Evolutionary conservation across 257 asterid species (phyloP).

Genomic region (Jasminum sambac): DNA sequence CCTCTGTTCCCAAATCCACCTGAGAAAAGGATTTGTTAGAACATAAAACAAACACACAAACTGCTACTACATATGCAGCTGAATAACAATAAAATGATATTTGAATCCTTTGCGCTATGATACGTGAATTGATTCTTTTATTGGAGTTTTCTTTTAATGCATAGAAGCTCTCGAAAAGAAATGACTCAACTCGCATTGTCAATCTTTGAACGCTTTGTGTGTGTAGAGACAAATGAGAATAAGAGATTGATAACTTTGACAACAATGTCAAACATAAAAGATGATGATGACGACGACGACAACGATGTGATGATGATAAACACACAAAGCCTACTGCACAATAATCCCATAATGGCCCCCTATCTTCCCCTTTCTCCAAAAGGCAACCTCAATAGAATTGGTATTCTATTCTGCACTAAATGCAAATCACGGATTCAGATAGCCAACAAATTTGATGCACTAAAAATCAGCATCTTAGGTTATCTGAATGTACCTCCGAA

Average conservation of each 20-base stretch:
- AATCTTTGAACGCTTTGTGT: neutral
- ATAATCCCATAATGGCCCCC: neutral
- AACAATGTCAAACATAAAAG: neutral
- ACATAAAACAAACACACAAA: neutral
- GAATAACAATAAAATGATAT: neutral
- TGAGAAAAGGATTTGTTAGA: constrained; percentile 21
- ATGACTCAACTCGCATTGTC: neutral
- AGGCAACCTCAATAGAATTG: neutral
- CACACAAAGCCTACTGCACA: neutral
- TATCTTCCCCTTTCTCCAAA: neutral
- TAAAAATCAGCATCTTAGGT: neutral
- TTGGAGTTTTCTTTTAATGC: neutral
- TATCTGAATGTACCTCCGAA: constrained; percentile 54
- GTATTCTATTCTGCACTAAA: neutral
- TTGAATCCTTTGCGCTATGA: neutral
- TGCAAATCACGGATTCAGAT: neutral
- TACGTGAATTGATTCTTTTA: neutral
- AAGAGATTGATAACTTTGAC: neutral
- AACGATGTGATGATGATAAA: too few species aligned
- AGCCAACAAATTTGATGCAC: neutral
- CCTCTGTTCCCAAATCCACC: constrained; percentile 87
- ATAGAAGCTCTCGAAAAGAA: too few species aligned
- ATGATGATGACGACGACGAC: too few species aligned
- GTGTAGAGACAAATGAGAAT: neutral
- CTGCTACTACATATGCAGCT: neutral